These are phyloP conservation scores for Rhodamnia argentea DNA, from an alignment of 345 rosid species.

Conservation along the genomic window DNA sequence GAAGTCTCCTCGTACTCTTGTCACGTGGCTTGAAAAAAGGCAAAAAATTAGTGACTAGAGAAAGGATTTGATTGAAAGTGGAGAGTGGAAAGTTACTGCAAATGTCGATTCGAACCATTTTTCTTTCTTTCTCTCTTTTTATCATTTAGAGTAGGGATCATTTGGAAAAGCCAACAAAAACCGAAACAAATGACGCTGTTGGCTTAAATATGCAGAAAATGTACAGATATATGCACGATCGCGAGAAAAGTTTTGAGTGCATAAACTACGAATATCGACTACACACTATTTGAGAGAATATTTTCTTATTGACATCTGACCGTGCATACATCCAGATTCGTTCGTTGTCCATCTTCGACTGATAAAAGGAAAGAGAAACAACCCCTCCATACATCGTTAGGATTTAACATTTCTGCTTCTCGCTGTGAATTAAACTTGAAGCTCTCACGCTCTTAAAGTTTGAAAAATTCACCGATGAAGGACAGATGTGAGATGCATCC, in stretches of 20 bases:
- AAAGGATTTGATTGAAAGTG: not conserved
- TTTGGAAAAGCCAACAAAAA: not conserved
- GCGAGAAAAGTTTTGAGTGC: too few species aligned
- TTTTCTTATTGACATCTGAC: too few species aligned
- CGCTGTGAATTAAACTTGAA: not conserved
- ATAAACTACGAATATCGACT: too few species aligned
- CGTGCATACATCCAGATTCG: too few species aligned
- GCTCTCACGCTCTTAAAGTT: not conserved
- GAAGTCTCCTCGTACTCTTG: not conserved
- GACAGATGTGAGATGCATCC: not conserved
- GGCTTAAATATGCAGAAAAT: too few species aligned
- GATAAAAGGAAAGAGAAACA: too few species aligned
- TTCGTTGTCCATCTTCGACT: too few species aligned
- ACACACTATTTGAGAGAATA: too few species aligned
- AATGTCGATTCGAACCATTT: not conserved
- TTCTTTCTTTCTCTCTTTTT: not conserved
- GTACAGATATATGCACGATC: too few species aligned
- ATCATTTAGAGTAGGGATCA: not conserved
- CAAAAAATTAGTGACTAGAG: not conserved
- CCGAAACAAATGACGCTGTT: not conserved
- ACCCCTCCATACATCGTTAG: not conserved
- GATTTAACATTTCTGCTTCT: not conserved
- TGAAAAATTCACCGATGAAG: not conserved
- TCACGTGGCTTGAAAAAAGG: not conserved
- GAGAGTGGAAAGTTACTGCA: not conserved